These are phyloP conservation scores for Pisolithus orientalis DNA, from an alignment of 768 basidiomycete genomes.

Conservation along the genomic window DNA sequence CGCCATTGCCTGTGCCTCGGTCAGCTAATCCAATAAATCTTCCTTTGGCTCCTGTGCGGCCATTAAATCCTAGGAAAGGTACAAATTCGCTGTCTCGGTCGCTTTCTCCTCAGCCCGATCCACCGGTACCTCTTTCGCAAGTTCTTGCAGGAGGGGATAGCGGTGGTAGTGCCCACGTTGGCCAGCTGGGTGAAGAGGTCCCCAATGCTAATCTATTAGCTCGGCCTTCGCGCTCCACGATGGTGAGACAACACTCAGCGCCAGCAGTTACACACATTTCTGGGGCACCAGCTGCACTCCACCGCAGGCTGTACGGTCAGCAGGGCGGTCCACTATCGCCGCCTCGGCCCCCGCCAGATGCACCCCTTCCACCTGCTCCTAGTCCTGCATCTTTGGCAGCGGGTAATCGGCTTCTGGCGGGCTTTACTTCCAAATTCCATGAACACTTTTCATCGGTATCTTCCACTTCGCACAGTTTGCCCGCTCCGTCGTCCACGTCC, in stretches of 20 bases:
- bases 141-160: not conserved
- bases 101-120: slow-evolving; percentile 12
- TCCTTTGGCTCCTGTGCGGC: slow-evolving; percentile 5
- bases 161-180: not conserved
- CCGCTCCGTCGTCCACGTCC: slow-evolving; percentile 10
- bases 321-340: slow-evolving; percentile 21
- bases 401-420: slow-evolving; percentile 8
- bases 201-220: slow-evolving; percentile 9
- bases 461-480: slow-evolving; percentile 11
- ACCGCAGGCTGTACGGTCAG: slow-evolving; percentile 18
- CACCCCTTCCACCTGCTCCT: slow-evolving; percentile 24
- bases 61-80: slow-evolving; percentile 8
- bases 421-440: slow-evolving; percentile 24
- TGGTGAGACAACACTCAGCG: slow-evolving; percentile 13
- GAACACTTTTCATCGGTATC: slow-evolving; percentile 28
- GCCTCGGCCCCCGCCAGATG: slow-evolving; percentile 22
- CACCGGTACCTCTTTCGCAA: not conserved
- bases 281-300: slow-evolving; percentile 20
- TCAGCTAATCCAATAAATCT: not conserved
- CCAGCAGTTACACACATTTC: slow-evolving; percentile 1
- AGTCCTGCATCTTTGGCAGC: not conserved
- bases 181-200: not conserved
- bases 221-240: slow-evolving; percentile 1
- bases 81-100: slow-evolving; percentile 18
- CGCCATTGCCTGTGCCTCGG: slow-evolving; percentile 6